Conservation (phyloP, 2,329 filamentous ascomycete genomes). For the Myriosclerotinia scirpicola region DNA sequence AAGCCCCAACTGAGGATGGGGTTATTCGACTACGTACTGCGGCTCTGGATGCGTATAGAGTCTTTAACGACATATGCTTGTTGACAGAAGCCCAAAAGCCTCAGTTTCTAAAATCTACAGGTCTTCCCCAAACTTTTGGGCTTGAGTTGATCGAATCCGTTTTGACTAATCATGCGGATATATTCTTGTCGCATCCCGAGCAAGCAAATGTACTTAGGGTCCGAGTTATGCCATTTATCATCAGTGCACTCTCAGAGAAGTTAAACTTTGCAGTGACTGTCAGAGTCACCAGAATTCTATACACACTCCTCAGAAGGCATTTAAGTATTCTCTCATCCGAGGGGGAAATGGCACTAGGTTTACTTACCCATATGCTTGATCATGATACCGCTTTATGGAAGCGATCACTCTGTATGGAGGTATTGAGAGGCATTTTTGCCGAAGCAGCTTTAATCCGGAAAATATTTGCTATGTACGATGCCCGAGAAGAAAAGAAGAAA, state of each 20-base stretch:
- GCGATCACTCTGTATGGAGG: conserved; percentile 84
- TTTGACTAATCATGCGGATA: conserved; percentile 76
- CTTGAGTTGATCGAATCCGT: conserved; percentile 91
- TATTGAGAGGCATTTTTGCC: conserved; percentile 81
- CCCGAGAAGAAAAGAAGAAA: conserved; percentile 66
- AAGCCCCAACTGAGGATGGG: conserved; percentile 66
- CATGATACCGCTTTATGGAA: conserved; percentile 86
- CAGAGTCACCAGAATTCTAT: conserved; percentile 77
- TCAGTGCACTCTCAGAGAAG: conserved; percentile 73
- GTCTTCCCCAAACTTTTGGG: conserved; percentile 77
- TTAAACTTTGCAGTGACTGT: conserved; percentile 80
- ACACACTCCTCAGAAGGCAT: conserved; percentile 77
- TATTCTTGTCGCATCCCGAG: conserved; percentile 77
- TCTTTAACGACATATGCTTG: conserved; percentile 88
- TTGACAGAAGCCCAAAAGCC: conserved; percentile 82
- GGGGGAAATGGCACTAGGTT: conserved; percentile 77
- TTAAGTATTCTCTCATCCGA: conserved; percentile 72
- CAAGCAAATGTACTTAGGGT: conserved; percentile 75
- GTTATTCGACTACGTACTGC: conserved; percentile 68
- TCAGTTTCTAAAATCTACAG: conserved; percentile 76
- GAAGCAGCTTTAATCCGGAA: conserved; percentile 76
- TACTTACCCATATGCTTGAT: conserved; percentile 84
- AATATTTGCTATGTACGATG: conserved; percentile 80
- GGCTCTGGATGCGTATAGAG: conserved; percentile 80
- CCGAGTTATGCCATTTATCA: conserved; percentile 79